A percentile compares a stretch with the other conserved stretches of the same genome.
Conservation (phyloP, 163 green algal species). For the Botryococcus braunii region DNA sequence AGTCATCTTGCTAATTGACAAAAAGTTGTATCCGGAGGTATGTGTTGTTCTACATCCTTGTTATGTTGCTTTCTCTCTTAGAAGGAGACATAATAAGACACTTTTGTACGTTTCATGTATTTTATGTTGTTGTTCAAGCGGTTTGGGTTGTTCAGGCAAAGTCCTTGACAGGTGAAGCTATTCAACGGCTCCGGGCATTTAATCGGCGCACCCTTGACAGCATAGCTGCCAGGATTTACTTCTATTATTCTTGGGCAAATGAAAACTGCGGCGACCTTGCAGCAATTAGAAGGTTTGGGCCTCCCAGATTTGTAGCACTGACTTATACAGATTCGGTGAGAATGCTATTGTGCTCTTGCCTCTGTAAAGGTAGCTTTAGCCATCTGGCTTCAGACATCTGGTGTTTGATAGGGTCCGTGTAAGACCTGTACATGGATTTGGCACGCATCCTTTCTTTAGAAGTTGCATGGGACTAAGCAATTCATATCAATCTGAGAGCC, state of each 20-base stretch:
- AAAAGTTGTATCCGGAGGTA: slow-evolving; percentile 56
- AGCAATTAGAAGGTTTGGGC: slow-evolving; percentile 69
- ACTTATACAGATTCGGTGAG: too few relatives aligned
- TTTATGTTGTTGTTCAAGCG: too few relatives aligned
- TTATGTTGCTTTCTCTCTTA: neutral
- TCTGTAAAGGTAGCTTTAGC: too few relatives aligned
- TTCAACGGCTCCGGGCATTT: slow-evolving; percentile 50
- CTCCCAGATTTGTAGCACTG: too few relatives aligned
- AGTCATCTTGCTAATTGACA: slow-evolving; percentile 66
- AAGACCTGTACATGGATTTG: too few relatives aligned
- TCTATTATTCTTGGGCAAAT: slow-evolving; percentile 75
- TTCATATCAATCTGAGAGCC: too few relatives aligned
- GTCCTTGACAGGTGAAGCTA: slow-evolving; percentile 36
- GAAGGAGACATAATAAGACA: neutral
- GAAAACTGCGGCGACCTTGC: slow-evolving; percentile 59
- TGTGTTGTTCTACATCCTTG: neutral
- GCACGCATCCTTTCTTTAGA: too few relatives aligned
- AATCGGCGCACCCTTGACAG: slow-evolving; percentile 90
- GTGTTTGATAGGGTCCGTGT: too few relatives aligned
- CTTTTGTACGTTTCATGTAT: neutral
- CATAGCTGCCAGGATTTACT: slow-evolving; percentile 79
- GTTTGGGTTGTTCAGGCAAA: slow-evolving; percentile 37
- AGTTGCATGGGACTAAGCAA: too few relatives aligned
- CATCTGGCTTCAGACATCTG: too few relatives aligned
- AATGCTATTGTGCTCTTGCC: too few relatives aligned